phyloP scores from a whole-genome alignment of 352 stramenopile species.

The Phytophthora foliorum region DNA sequence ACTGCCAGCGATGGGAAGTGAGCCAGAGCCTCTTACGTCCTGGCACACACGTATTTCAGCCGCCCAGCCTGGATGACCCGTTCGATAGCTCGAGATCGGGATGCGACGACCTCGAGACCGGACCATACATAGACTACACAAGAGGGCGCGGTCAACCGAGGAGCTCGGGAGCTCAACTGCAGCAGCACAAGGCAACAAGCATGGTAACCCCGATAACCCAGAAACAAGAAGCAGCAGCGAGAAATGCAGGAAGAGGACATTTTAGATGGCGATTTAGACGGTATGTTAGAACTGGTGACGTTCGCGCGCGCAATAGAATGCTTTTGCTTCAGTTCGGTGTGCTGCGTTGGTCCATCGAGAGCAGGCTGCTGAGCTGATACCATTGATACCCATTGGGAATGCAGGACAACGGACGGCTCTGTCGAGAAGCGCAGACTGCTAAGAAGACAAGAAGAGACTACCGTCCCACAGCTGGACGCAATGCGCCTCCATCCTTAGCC shows the following conservation, averaged over 20 bases:
- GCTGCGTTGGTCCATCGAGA: background rate
- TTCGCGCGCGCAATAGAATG: conserved; percentile 57
- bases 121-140: conserved; percentile 42
- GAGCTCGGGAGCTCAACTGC: conserved; percentile 16
- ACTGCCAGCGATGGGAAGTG: conserved; percentile 11
- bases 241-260: conserved; percentile 43
- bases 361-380: no score
- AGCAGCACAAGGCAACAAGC: conserved; percentile 19
- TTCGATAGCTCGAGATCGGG: conserved; percentile 35
- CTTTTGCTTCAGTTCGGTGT: conserved; percentile 42
- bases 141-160: conserved; percentile 18
- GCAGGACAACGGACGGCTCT: background rate
- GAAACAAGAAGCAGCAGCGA: conserved; percentile 42
- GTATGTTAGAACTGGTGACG: conserved; percentile 61
- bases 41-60: conserved; percentile 27
- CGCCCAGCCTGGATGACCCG: conserved; percentile 25
- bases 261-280: conserved; percentile 60
- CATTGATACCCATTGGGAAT: no score
- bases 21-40: conserved; percentile 23
- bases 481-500: background rate
- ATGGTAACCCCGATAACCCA: conserved; percentile 3
- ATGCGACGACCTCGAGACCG: conserved; percentile 34
- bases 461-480: background rate
- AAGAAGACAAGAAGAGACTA: conserved; percentile 9
- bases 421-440: background rate